phyloP scores from a whole-genome alignment of 305 asterid genomes.

The Plantago coronopus region DNA sequence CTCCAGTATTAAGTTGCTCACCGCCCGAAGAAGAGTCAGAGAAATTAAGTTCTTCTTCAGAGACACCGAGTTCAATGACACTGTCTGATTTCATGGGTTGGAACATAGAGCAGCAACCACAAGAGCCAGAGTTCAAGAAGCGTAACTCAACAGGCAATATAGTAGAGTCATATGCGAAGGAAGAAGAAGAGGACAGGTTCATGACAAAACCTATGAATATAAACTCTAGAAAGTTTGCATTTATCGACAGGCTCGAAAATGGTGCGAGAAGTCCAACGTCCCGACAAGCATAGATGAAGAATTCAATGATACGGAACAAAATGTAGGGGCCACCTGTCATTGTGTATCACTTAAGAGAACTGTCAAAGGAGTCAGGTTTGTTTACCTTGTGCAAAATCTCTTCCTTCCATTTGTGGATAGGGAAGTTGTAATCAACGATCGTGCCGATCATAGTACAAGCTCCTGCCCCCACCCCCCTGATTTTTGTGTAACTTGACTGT shows the following conservation, averaged over 20 bases:
- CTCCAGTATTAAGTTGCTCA: constrained; percentile 27
- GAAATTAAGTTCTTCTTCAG: constrained; percentile 34
- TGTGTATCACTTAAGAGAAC: constrained; percentile 9
- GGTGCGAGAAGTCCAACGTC: constrained; percentile 62
- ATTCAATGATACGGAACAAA: constrained; percentile 8
- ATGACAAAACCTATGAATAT: constrained; percentile 26
- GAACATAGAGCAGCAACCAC: constrained; percentile 35
- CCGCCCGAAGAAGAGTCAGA: constrained; percentile 36
- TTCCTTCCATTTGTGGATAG: constrained; percentile 34
- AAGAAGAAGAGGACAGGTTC: constrained; percentile 37
- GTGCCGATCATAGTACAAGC: background rate
- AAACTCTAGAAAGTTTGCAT: constrained; percentile 37
- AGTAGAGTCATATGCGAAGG: constrained; percentile 35
- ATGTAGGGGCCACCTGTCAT: constrained; percentile 8
- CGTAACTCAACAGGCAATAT: constrained; percentile 27
- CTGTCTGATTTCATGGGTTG: constrained; percentile 76
- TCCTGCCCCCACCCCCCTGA: background rate
- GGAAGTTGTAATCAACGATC: constrained; percentile 20
- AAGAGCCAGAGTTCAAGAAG: constrained; percentile 32
- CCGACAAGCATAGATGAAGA: constrained; percentile 24
- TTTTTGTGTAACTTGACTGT: background rate
- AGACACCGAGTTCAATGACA: constrained; percentile 60
- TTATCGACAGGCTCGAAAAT: constrained; percentile 54
- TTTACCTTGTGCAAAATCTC: constrained; percentile 21
- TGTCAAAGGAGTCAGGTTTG: constrained; percentile 20